Evolutionary conservation across 2,329 filamentous ascomycete species (phyloP).

Genomic region (Exophiala aquamarina): DNA sequence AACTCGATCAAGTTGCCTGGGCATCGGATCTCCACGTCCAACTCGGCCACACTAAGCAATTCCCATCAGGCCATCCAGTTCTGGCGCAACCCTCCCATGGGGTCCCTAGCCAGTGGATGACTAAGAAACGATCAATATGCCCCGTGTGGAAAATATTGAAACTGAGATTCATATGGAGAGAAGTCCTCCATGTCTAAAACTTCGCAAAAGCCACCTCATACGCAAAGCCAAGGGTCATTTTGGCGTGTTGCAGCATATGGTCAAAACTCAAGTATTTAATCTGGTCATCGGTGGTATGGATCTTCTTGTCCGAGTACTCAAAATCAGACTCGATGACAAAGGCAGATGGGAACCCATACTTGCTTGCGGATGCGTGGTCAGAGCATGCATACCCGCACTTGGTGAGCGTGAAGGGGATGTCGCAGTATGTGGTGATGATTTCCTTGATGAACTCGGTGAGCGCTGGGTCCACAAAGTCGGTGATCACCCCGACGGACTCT

Average conservation of each 20-base stretch:
- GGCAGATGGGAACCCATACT: slow-evolving; percentile 64
- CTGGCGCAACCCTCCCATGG: too few species aligned
- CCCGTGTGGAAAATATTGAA: too few species aligned
- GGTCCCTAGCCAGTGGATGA: background rate
- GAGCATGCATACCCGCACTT: slow-evolving; percentile 84
- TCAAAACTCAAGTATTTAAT: slow-evolving; percentile 74
- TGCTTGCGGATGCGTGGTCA: slow-evolving; percentile 67
- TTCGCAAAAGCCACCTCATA: slow-evolving; percentile 81
- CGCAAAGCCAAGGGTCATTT: slow-evolving; percentile 76
- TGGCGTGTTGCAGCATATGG: slow-evolving; percentile 89
- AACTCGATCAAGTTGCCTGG: background rate
- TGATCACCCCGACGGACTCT: slow-evolving; percentile 89
- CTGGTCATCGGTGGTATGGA: slow-evolving; percentile 71
- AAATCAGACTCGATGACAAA: slow-evolving; percentile 65
- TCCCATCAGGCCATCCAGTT: too few species aligned
- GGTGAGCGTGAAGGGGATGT: slow-evolving; percentile 81
- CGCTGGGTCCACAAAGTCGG: slow-evolving; percentile 80
- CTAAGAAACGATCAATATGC: slow-evolving; percentile 1
- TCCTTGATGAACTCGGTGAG: slow-evolving; percentile 90
- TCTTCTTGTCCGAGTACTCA: slow-evolving; percentile 64
- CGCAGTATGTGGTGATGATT: slow-evolving; percentile 83
- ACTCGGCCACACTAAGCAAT: too few species aligned
- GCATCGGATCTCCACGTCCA: too few species aligned
- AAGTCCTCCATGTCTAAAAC: slow-evolving; percentile 49
- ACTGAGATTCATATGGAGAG: background rate